A percentile compares a stretch with the other conserved stretches of the same genome.
These are phyloP conservation scores for Wickerhamomyces sp. DNA, from an alignment of 1,139 yeast genomes.

Conservation along the genomic window DNA sequence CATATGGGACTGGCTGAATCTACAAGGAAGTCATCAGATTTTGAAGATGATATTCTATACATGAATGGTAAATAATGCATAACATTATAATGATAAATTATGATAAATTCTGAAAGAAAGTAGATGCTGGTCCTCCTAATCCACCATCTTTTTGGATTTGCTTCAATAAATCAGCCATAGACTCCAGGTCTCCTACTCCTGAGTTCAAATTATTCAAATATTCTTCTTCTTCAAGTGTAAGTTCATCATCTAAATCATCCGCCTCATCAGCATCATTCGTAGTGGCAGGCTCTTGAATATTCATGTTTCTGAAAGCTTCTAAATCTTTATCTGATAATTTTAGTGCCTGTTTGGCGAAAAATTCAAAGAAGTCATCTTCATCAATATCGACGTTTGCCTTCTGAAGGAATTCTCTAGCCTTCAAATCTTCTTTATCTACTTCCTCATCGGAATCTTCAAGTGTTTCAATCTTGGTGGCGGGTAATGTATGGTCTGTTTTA, in stretches of 20 bases:
- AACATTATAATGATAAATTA: neutral
- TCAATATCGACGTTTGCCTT: slow-evolving; percentile 38
- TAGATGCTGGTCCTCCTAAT: slow-evolving; percentile 33
- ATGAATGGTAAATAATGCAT: slow-evolving; percentile 3
- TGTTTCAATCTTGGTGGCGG: neutral
- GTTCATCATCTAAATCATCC: slow-evolving; percentile 15
- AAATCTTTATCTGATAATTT: slow-evolving; percentile 38
- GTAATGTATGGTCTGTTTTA: slow-evolving; percentile 6
- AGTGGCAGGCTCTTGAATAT: slow-evolving; percentile 1
- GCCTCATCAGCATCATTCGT: slow-evolving; percentile 7
- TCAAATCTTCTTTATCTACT: slow-evolving; percentile 22
- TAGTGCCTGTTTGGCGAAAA: slow-evolving; percentile 48
- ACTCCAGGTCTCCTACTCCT: slow-evolving; percentile 2
- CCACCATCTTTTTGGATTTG: slow-evolving; percentile 24
- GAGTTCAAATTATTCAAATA: neutral
- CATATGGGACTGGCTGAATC: slow-evolving; percentile 16
- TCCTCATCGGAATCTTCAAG: slow-evolving; percentile 6
- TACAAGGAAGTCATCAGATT: slow-evolving; percentile 20
- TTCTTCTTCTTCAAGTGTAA: slow-evolving; percentile 27
- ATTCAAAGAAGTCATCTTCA: slow-evolving; percentile 64
- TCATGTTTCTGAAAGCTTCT: slow-evolving; percentile 26
- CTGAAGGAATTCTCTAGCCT: slow-evolving; percentile 24
- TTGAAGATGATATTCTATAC: slow-evolving; percentile 15
- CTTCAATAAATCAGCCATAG: slow-evolving; percentile 27
- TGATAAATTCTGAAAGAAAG: slow-evolving; percentile 29